Percentiles rank a stretch among this genome's conserved stretches.
Evolutionary conservation across 2,329 filamentous ascomycete species (phyloP).

Genomic region (Ceratocystis smalleyi): DNA sequence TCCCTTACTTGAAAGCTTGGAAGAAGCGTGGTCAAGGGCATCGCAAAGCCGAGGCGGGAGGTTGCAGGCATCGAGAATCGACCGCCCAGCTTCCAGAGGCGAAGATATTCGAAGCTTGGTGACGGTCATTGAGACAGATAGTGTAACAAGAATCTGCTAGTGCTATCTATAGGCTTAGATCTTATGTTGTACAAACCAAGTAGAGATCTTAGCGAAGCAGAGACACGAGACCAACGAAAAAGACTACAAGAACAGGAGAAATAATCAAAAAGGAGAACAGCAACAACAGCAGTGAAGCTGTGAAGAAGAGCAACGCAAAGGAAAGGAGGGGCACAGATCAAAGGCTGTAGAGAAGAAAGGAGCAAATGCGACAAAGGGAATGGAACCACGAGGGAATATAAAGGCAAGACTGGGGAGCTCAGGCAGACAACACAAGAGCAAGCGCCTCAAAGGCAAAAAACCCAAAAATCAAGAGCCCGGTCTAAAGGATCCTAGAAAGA

Average conservation of each 20-base stretch:
- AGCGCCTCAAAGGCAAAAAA: not conserved
- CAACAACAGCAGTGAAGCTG: not conserved
- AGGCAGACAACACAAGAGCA: not conserved
- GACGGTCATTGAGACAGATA: constrained; percentile 27
- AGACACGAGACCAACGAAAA: not conserved
- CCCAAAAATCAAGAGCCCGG: not conserved
- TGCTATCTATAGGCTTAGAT: not conserved
- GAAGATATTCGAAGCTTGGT: constrained; percentile 42
- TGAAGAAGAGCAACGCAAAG: not conserved
- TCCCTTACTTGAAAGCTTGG: constrained; percentile 38
- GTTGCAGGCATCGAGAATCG: constrained; percentile 41
- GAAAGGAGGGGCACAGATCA: constrained; percentile 9
- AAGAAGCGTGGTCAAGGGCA: constrained; percentile 44
- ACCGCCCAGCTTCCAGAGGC: constrained; percentile 46
- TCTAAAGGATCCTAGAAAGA: not conserved
- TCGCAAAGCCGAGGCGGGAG: constrained; percentile 39
- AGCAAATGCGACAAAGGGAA: not conserved
- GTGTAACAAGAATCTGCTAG: constrained; percentile 8
- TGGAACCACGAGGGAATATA: not conserved
- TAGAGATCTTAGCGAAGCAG: not conserved
- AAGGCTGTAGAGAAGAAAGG: constrained; percentile 10
- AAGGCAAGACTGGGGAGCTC: not conserved
- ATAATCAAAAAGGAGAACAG: not conserved
- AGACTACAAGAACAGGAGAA: not conserved
- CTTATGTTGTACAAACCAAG: constrained; percentile 14